Evolutionary conservation across 73 alveolate genomes (phyloP), one percentile per base, ranked within the genome.

Genomic region (Uronychia binucleata): DNA sequence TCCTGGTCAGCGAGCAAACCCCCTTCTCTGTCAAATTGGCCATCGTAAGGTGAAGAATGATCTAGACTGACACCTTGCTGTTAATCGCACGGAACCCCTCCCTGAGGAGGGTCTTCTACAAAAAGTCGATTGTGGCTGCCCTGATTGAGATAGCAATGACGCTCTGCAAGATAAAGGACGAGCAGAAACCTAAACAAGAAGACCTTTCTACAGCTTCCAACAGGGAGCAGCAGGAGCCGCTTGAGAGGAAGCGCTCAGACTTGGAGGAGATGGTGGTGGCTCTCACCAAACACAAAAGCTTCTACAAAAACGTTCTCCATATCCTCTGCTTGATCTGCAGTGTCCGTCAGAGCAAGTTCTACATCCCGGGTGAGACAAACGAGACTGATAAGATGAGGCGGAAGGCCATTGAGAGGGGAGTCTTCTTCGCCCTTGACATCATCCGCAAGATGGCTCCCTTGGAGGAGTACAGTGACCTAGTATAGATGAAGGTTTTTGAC

Each of bases 21-120:
- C 83, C 82, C 33, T 13, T 76, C 0, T 26, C 75, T 33, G 90
- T 83, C 14, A 74, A 82, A 29, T 31, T 31, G 13, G 84, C 90
- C 8, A 76, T 83, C 1, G 87, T 78, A 78, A 78, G 30, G 11
- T 31, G 28, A 26, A 1, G 33, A 26, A 26, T 1, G 30, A 31
- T 33, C 1, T 78, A 78, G 85, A 82, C 75, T 14, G 85, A 83
- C 28, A 83, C 77, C 78, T 83, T 83, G 79, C 90, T 25, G 1
- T 8, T 83, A 1, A 77, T 83, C 26, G 84, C 90, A 27, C 74
- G 75, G 79, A 83, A 83, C 59, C 33, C 85, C 1, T 81, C 84
- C 67, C 58, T 83, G 28, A 74, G 90, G 30, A 83, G 75, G 33
- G 90, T 83, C 19, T 83, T 83, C 31, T 25, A 59, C 58, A 83